Evolutionary conservation across 1,284 basidiomycete species (phyloP).

Genomic region (Papiliotrema fonsecae): DNA sequence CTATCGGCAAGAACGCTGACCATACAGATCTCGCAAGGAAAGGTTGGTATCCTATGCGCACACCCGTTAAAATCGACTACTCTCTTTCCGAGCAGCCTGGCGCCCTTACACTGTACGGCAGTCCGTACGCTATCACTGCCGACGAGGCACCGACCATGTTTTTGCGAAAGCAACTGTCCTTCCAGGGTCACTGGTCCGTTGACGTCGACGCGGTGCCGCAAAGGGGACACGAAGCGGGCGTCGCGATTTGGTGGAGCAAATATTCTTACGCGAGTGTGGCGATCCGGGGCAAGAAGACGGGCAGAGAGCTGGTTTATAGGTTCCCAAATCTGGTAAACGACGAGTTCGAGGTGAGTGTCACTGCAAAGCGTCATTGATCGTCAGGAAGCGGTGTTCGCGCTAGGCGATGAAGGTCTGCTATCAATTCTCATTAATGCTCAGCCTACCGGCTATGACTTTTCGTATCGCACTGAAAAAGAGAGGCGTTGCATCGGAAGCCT

Average conservation of each 20-base stretch:
- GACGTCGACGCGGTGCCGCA: slow-evolving; percentile 9
- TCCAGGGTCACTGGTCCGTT: slow-evolving; percentile 8
- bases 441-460: too few species aligned
- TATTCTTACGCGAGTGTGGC: background rate
- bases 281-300: background rate
- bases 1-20: too few species aligned
- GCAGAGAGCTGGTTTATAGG: background rate
- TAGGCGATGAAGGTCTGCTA: too few species aligned
- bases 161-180: slow-evolving; percentile 10
- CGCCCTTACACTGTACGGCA: background rate
- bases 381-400: too few species aligned
- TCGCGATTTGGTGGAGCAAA: slow-evolving; percentile 3
- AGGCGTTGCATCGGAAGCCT: too few species aligned
- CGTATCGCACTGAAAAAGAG: too few species aligned
- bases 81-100: background rate
- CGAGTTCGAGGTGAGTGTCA: background rate
- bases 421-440: too few species aligned
- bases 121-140: slow-evolving; percentile 4
- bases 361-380: too few species aligned
- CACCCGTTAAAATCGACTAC: slow-evolving; percentile 6
- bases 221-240: slow-evolving; percentile 11
- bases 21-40: slow-evolving; percentile 1
- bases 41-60: slow-evolving; percentile 15
- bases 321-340: background rate
- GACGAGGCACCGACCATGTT: slow-evolving; percentile 14